Percentiles rank a stretch among this genome's conserved stretches.
These are phyloP conservation scores for Pelargonium myrrhifolium DNA, from an alignment of 441 rosid genomes.

Conservation along the genomic window DNA sequence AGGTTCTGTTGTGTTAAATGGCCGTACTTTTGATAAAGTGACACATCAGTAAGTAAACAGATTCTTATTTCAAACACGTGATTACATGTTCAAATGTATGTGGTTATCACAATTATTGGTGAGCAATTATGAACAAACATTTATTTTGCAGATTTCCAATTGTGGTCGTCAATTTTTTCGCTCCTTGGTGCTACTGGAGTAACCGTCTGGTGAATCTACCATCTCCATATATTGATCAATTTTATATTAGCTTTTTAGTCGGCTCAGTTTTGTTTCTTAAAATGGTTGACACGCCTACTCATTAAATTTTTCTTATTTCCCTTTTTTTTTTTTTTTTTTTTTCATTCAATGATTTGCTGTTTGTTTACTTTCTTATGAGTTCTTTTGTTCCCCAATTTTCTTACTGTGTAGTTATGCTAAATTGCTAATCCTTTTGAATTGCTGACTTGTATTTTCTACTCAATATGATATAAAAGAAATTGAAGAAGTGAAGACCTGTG, in stretches of 20 bases:
- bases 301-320: too few species aligned
- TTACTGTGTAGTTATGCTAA: background rate
- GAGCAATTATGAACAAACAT: background rate
- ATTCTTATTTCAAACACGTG: conserved; percentile 19
- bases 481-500: background rate
- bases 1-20: conserved; percentile 50
- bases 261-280: background rate
- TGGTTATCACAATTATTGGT: background rate
- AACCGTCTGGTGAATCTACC: conserved; percentile 74
- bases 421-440: background rate
- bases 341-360: background rate
- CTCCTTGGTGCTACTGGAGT: conserved; percentile 99
- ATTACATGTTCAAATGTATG: conserved; percentile 6
- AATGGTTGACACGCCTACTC: too few species aligned
- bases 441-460: background rate
- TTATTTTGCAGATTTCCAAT: conserved; percentile 38
- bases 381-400: background rate
- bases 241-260: background rate
- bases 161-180: conserved; percentile 54
- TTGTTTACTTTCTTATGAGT: background rate
- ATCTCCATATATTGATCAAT: background rate
- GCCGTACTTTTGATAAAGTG: conserved; percentile 56
- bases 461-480: background rate
- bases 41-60: conserved; percentile 65
- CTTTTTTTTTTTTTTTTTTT: too few species aligned